Evolutionary conservation across 257 asterid species (phyloP), one percentile per base, ranked within the genome.

Genomic region (Ophiorrhiza pumila): DNA sequence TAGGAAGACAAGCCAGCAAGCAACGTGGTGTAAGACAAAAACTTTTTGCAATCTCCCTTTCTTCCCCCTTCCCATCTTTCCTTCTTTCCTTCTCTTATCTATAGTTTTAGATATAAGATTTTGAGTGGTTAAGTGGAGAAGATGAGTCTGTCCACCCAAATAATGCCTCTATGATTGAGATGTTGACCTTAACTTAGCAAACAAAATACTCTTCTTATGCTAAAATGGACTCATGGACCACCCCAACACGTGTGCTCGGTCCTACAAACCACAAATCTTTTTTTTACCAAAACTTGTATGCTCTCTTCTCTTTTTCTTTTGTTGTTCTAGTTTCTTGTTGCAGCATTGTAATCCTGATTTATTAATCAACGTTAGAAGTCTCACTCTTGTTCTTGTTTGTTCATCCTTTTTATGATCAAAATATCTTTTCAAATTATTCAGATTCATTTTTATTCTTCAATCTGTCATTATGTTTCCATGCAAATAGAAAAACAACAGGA

Each of bases 131-230:
- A 39, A 83, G 79, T 80, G 85, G 82, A 80, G 83, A 72, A 78
- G 78, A 79, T 69, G 79, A 78, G 71, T 81, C 23, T 76, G 82
- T 74, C 87, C 86, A 79, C 78, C 79, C 76, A 85, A 84, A 88
- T 88, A 87, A 85, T 88, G 85, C 66, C 82, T 83, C 84, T 70
- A 83, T 84, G 89, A 90, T 90, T 87, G 89, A 80, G 85, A 87
- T 84, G 91, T 73, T 79, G 86, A 83, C 90, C 84, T 80, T 79
- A 80, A 83, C 86, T 74, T 56, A 53, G 71, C 79, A 69, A 73
- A 78, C 81, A 84, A 81, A 81, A 71, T 13, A 75, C 68, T 73
- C 59, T 76, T 65, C 78, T 57, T 13, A 39, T 72, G 63, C 71
- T 80, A 64, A 66, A 61, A 74, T 66, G 85, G 73, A 68, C 76